These are phyloP conservation scores for Ogataea parapolymorpha DNA, from an alignment of 805 yeast species.

Conservation along the genomic window DNA sequence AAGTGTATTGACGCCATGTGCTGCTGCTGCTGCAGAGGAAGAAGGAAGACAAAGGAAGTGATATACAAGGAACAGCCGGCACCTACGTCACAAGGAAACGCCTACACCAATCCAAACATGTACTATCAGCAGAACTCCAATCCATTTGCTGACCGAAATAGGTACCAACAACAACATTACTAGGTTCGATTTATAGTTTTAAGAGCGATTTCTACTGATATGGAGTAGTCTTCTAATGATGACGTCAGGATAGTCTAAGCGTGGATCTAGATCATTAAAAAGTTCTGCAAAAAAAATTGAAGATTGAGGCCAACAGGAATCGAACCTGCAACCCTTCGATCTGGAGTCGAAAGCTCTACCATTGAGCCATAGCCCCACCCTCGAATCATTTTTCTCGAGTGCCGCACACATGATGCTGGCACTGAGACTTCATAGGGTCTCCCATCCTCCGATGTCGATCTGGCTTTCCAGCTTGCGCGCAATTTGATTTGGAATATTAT, in stretches of 20 bases:
- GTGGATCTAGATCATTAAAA: too few species aligned
- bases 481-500: slow-evolving; percentile 71
- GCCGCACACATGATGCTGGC: neutral
- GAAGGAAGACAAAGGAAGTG: slow-evolving; percentile 10
- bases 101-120: slow-evolving; percentile 32
- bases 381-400: neutral
- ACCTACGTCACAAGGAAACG: slow-evolving; percentile 21
- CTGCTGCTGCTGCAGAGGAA: slow-evolving; percentile 39
- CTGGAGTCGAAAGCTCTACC: slow-evolving; percentile 81
- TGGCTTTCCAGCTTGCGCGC: slow-evolving; percentile 77
- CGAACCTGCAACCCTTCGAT: slow-evolving; percentile 87
- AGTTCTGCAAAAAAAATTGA: slow-evolving; percentile 28
- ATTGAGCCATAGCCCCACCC: slow-evolving; percentile 70
- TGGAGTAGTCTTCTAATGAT: neutral
- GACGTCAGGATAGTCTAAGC: too few species aligned
- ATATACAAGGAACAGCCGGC: slow-evolving; percentile 19
- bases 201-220: neutral
- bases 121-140: slow-evolving; percentile 26
- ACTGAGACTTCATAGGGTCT: slow-evolving; percentile 48
- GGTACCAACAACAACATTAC: slow-evolving; percentile 12
- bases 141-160: slow-evolving; percentile 14
- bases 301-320: slow-evolving; percentile 76
- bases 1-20: slow-evolving; percentile 49
- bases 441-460: slow-evolving; percentile 95
- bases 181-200: neutral